Base-by-base conservation (phyloP, 2,329 filamentous ascomycete genomes). In the Atkinsonella hypoxylon region DNA sequence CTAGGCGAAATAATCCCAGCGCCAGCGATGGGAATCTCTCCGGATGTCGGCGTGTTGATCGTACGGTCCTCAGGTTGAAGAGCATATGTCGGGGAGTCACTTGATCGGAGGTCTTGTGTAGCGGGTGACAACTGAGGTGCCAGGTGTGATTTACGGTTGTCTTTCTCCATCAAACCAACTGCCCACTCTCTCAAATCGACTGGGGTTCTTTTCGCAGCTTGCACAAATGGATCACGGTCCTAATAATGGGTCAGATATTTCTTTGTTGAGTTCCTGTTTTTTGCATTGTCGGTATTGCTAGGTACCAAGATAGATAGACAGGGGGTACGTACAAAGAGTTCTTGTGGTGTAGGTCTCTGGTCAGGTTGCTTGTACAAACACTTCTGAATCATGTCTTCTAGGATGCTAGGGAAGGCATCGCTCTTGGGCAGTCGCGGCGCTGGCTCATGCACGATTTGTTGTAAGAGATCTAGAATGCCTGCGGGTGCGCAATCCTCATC, bases 341-440 rank as follows among this genome's bases (percentile, higher is more conserved):
- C 89, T 60, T 91, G 85, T 9, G 93, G 93, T 5, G 93, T 97
- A 48, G 91, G 93, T 48, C 93, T 82, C 62, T 88, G 81, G 53
- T 90, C 87, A 0, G 93, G 87, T 54, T 87, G 82, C 72, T 98
- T 98, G 67, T 84, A 83, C 57, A 98, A 72, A 69, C 93, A 98
- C 67, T 94, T 95, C 57, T 93, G 89, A 52, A 97, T 91, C 81
- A 97, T 95, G 57, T 97, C 89, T 60, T 97, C 91, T 45, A 98
- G 71, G 56, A 97, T 97, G 30, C 82, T 80, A 1, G 93, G 93
- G 75, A 98, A 98, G 2, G 93, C 93, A 64, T 97, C 93, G 63
- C 90, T 96, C 79, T 96, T 95, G 41, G 93, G 93, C 48, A 98
- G 77, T 64, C 81, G 90, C 1, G 93, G 93, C 4, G 93, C 89